Evolutionary conservation across 2,329 filamentous ascomycete species (phyloP).

Genomic region (Paraconiothyrium brasiliense): DNA sequence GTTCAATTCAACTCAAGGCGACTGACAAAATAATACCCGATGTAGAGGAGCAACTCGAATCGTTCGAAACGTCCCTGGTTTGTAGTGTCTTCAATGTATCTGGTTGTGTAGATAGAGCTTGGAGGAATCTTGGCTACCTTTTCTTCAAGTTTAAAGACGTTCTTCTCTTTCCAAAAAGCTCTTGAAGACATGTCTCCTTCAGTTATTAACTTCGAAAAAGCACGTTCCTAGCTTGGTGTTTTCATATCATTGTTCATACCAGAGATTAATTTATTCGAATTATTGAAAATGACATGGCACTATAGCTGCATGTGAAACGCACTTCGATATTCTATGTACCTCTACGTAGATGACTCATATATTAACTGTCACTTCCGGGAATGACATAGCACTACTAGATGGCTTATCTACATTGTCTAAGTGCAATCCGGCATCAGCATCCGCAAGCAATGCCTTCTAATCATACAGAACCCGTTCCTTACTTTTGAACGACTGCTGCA

Average conservation of each 20-base stretch:
- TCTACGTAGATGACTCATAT: conserved; percentile 14
- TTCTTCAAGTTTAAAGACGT: conserved; percentile 8
- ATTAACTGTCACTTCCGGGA: conserved; percentile 18
- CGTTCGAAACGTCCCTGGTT: conserved; percentile 5
- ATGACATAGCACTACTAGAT: conserved; percentile 18
- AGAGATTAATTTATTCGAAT: conserved; percentile 11
- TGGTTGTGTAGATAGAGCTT: conserved; percentile 9
- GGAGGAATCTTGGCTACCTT: conserved; percentile 9
- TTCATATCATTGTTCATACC: conserved; percentile 12
- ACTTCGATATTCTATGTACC: conserved; percentile 13
- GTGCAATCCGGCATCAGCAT: no score
- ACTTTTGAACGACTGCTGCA: no score
- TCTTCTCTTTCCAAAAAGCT: conserved; percentile 11
- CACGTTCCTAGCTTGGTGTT: conserved; percentile 12
- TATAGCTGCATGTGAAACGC: conserved; percentile 10
- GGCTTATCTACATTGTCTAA: conserved; percentile 11
- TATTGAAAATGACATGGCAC: conserved; percentile 14
- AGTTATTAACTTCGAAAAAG: conserved; percentile 9
- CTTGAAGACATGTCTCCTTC: conserved; percentile 13
- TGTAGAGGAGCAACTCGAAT: conserved; percentile 10
- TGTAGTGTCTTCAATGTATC: conserved; percentile 5
- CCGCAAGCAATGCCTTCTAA: no score
- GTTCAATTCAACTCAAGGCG: conserved; percentile 11
- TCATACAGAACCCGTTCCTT: no score
- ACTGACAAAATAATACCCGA: conserved; percentile 13